These are phyloP conservation scores for Posidonia oceanica DNA, from an alignment of 116 monocot species.

Conservation along the genomic window DNA sequence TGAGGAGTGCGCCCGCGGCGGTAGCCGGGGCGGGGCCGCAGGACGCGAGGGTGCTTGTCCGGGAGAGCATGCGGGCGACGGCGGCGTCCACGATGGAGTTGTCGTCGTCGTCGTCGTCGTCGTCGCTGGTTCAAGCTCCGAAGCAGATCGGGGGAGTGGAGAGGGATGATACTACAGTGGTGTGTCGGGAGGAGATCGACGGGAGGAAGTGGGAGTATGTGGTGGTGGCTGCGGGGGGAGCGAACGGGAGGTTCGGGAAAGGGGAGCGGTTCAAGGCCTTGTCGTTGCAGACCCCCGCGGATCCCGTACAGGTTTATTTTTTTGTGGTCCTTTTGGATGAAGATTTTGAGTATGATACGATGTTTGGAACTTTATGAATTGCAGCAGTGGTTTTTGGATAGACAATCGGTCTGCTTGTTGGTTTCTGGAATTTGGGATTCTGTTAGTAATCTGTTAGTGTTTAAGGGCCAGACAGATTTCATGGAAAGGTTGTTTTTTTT, in stretches of 20 bases:
- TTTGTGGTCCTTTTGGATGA: no score
- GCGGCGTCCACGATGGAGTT: conserved; percentile 7
- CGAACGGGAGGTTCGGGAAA: conserved; percentile 13
- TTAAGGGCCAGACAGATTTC: no score
- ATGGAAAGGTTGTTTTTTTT: no score
- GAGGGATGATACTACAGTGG: conserved; percentile 19
- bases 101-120: background rate
- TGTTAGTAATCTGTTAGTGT: no score
- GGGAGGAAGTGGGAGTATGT: conserved; percentile 88
- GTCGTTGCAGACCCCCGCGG: conserved; percentile 44
- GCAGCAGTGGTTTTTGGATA: no score
- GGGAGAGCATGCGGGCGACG: conserved; percentile 15
- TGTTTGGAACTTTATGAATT: background rate
- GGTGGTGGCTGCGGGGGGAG: conserved; percentile 27
- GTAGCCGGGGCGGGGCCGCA: conserved; percentile 1
- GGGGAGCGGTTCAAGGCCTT: conserved; percentile 45
- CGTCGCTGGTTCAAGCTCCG: background rate
- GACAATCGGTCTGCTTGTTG: no score
- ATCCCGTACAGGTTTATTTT: conserved; percentile 58
- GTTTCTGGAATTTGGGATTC: no score
- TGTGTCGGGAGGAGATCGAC: conserved; percentile 86
- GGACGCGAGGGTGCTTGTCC: conserved; percentile 17
- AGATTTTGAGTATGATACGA: background rate
- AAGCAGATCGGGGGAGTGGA: conserved; percentile 20
- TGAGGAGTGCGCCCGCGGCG: conserved; percentile 11